phyloP scores from a whole-genome alignment of 257 asterid species.

The Plantago ovata region DNA sequence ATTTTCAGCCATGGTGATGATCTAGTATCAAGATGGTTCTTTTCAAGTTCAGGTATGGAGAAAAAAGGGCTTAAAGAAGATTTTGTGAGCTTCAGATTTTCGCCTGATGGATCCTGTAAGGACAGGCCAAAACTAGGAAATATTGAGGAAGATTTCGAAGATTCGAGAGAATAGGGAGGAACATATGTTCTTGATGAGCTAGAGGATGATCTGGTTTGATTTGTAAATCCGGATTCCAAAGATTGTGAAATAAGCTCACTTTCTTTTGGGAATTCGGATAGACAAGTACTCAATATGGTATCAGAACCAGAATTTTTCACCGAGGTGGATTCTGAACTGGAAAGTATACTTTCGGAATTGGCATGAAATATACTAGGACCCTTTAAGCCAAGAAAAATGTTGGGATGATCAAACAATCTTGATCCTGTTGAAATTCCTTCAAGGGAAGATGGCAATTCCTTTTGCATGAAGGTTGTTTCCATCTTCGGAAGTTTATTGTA shows the following conservation, averaged over 20 bases:
- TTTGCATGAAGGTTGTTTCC: constrained; percentile 38
- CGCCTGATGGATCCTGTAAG: constrained; percentile 39
- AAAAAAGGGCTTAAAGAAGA: constrained; percentile 26
- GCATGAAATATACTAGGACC: not conserved
- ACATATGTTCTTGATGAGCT: constrained; percentile 13
- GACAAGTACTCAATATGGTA: constrained; percentile 20
- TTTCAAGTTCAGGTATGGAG: constrained; percentile 32
- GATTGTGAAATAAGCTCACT: constrained; percentile 23
- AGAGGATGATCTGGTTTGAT: constrained; percentile 18
- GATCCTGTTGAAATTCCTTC: constrained; percentile 27
- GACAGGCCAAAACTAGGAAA: constrained; percentile 45
- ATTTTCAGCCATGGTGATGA: constrained; percentile 33
- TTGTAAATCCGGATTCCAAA: constrained; percentile 15
- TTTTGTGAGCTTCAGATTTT: constrained; percentile 1
- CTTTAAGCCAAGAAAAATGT: constrained; percentile 18
- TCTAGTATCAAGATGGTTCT: constrained; percentile 10
- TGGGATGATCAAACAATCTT: constrained; percentile 25
- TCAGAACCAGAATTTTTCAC: constrained; percentile 25
- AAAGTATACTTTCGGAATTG: constrained; percentile 19
- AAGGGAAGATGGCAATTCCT: constrained; percentile 30
- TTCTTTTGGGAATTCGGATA: constrained; percentile 32
- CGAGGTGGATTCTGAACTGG: constrained; percentile 29
- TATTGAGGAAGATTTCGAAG: constrained; percentile 22
- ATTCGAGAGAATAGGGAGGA: constrained; percentile 32
- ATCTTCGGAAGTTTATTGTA: constrained; percentile 28